Evolutionary conservation across 495 filamentous ascomycete species (phyloP), one percentile per base, ranked within the genome.

Genomic region (Podospora appendiculata): DNA sequence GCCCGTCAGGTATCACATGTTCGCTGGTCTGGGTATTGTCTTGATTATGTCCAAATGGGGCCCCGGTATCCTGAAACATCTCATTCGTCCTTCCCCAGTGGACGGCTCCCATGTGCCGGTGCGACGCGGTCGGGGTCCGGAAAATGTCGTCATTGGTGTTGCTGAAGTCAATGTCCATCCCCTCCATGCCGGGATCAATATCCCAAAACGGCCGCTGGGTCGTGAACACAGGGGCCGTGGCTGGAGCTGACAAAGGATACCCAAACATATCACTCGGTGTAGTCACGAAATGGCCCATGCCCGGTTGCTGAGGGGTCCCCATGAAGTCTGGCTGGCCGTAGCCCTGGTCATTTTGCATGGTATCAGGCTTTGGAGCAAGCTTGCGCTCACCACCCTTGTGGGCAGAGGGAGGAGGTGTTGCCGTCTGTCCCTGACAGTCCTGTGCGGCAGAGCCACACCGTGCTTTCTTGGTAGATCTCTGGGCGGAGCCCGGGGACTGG

Each of bases 161-260:
- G 50, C 65, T 63, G 48, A 80, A 81, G 54, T 83, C 79, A 10
- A 85, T 68, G 48, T 76, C 78, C 77, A 84, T 81, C 10, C 66
- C 73, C 48, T 63, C 68, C 61, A 77, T 72, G 53, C 64, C 69
- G 1, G 73, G 58, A 45, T 82, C 77, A 12, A 85, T 73, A 53
- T 91, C 89, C 87, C 88, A 93, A 62, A 90, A 90, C 25, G 84
- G 64, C 48, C 81, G 79, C 40, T 83, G 76, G 55, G 84, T 81
- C 7, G 77, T 77, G 51, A 85, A 85, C 47, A 78, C 77, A 8
- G 85, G 82, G 17, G 83, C 87, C 6, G 82, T 76, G 38, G 85
- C 80, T 1, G 89, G 82, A 33, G 87, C 85, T 3, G 87, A 79
- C 52, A 85, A 77, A 10, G 79, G 79, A 56, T 89, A 84, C 32